Percentiles rank a stretch among this genome's conserved stretches.
These are phyloP conservation scores for Arxiozyma bovina DNA, from an alignment of 1,139 yeast species.

Conservation along the genomic window DNA sequence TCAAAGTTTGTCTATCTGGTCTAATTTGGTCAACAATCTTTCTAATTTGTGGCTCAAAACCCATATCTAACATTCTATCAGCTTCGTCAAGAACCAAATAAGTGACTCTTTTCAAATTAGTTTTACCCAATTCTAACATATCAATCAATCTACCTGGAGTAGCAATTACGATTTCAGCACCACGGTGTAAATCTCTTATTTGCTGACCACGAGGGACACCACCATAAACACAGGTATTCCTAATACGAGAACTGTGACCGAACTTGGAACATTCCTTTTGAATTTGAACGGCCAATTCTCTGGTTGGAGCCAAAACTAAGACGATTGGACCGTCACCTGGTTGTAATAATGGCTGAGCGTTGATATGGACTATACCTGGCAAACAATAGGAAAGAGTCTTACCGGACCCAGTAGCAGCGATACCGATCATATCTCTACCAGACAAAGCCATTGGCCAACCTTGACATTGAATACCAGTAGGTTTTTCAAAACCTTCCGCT, in stretches of 20 bases:
- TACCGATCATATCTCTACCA: slow-evolving; percentile 98
- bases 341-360: slow-evolving; percentile 87
- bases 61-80: slow-evolving; percentile 95
- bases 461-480: slow-evolving; percentile 96
- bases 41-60: slow-evolving; percentile 93
- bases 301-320: slow-evolving; percentile 92
- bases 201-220: slow-evolving; percentile 99
- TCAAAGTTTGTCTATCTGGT: slow-evolving; percentile 95
- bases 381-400: slow-evolving; percentile 93
- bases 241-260: slow-evolving; percentile 82
- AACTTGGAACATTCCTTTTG: slow-evolving; percentile 93
- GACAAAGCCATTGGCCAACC: slow-evolving; percentile 99
- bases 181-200: slow-evolving; percentile 88
- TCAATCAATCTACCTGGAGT: slow-evolving; percentile 98
- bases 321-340: slow-evolving; percentile 98
- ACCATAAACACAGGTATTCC: slow-evolving; percentile 97
- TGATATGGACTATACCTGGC: slow-evolving; percentile 94
- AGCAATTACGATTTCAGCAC: slow-evolving; percentile 92
- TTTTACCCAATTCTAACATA: slow-evolving; percentile 91
- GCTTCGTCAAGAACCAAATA: slow-evolving; percentile 96
- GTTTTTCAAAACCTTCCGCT: slow-evolving; percentile 86
- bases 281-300: slow-evolving; percentile 97
- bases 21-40: slow-evolving; percentile 91
- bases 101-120: slow-evolving; percentile 91
- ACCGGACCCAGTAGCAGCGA: slow-evolving; percentile 98